Base-by-base conservation (phyloP, 2,329 filamentous ascomycete genomes). In the Fusarium bulbicola region DNA sequence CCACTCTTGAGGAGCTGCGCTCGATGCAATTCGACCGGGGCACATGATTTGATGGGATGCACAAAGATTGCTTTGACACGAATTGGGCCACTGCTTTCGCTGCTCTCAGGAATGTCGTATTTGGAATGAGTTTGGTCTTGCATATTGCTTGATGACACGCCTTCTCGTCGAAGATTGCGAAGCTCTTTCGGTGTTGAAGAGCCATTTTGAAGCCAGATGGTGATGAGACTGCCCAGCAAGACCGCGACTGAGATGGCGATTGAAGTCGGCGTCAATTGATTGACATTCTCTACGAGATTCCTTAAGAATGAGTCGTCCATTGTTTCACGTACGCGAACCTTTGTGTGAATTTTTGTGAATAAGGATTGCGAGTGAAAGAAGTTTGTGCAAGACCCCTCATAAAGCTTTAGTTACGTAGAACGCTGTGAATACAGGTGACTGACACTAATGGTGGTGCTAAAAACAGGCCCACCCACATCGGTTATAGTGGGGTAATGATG, bases 21-120 rank as follows among this genome's bases (percentile, higher is more conserved):
- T 6, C 73, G 59, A 20, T 74, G 36, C 21, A 80, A 16, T 34
- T 80, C 78, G 10, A 80, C 58, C 1, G 77, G 75, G 3, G 64
- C 75, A 45, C 77, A 80, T 1, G 78, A 80, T 40, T 80, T 80
- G 54, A 80, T 67, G 1, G 78, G 78, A 16, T 80, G 77, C 9
- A 80, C 66, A 7, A 75, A 77, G 2, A 79, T 64, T 8, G 78
- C 78, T 30, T 80, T 79, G 67, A 80, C 67, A 5, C 63, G 66
- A 3, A 77, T 68, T 2, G 78, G 60, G 3, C 8, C 37, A 4
- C 65, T 42, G 9, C n/a, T 52, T 6, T 50, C 9, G 3, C n/a
- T 45, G 7, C 24, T 59, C 42, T 70, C 68, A 1, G 72, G 68
- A 1, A 49, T 11, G 2, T 66, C 70, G 20, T 73, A 78, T 13